Percentiles rank a stretch among this genome's conserved stretches.
phyloP scores from a whole-genome alignment of 192 early-diverging fungal species.

The Coemansia guatemalensis region DNA sequence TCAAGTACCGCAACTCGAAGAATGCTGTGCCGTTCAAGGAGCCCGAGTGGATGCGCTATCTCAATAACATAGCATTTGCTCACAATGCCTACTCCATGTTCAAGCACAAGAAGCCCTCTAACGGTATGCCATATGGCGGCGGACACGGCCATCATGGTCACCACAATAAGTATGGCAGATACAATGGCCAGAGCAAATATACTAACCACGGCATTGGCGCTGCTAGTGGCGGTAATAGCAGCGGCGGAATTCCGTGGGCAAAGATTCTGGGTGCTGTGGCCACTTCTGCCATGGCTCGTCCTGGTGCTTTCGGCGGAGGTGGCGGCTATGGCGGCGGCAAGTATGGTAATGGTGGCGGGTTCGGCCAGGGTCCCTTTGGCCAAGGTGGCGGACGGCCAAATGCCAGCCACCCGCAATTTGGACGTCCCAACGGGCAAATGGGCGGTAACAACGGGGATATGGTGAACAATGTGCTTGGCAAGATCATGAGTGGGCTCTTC shows the following conservation, averaged over 20 bases:
- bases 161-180: background rate
- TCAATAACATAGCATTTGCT: slow-evolving; percentile 24
- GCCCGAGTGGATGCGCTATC: slow-evolving; percentile 35
- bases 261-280: slow-evolving; percentile 24
- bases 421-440: slow-evolving; percentile 18
- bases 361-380: slow-evolving; percentile 15
- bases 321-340: slow-evolving; percentile 2
- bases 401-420: slow-evolving; percentile 8
- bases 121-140: background rate
- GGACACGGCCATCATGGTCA: background rate
- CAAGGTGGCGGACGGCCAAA: slow-evolving; percentile 11
- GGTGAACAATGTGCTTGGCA: slow-evolving; percentile 33
- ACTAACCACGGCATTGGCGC: background rate
- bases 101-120: slow-evolving; percentile 10
- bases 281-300: slow-evolving; percentile 13
- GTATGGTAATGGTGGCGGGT: background rate
- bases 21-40: slow-evolving; percentile 22
- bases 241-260: slow-evolving; percentile 25
- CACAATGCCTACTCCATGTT: slow-evolving; percentile 26
- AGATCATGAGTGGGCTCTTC: slow-evolving; percentile 47
- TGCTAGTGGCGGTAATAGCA: background rate
- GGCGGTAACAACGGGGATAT: slow-evolving; percentile 21
- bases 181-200: slow-evolving; percentile 3
- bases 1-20: slow-evolving; percentile 14
- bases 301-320: slow-evolving; percentile 9